phyloP scores from a whole-genome alignment of 208 protist species.

The Spongospora subterranea region DNA sequence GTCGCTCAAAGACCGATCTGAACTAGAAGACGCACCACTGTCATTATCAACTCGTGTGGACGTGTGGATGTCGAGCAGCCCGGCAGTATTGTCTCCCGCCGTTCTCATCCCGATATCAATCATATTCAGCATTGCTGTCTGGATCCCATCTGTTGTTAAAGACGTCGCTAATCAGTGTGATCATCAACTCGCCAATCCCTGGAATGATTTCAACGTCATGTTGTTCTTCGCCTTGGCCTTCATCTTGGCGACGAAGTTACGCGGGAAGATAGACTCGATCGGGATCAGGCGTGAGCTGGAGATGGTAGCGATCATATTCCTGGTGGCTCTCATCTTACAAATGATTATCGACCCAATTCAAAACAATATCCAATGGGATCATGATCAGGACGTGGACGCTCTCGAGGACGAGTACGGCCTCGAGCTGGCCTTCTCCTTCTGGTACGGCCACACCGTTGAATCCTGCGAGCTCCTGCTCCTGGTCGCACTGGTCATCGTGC shows the following conservation, averaged over 20 bases:
- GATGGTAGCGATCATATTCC: background rate
- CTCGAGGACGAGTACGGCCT: background rate
- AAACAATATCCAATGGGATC: background rate
- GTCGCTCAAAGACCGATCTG: background rate
- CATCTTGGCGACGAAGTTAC: background rate
- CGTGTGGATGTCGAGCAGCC: background rate
- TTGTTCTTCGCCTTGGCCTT: background rate
- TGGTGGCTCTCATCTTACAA: background rate
- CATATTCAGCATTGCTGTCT: background rate
- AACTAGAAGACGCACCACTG: background rate
- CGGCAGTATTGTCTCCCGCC: background rate
- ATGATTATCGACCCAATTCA: background rate
- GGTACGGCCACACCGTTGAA: background rate
- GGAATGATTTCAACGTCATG: background rate
- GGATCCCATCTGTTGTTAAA: background rate
- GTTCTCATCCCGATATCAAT: background rate
- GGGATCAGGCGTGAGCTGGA: background rate
- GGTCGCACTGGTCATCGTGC: background rate
- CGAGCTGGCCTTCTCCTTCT: background rate
- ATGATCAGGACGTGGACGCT: background rate
- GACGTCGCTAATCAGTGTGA: background rate
- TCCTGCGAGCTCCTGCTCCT: background rate
- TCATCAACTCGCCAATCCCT: background rate
- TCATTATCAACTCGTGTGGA: background rate
- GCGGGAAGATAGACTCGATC: background rate